A percentile compares a stretch with the other conserved stretches of the same genome.
Evolutionary conservation across 1,284 basidiomycete species (phyloP).

Genomic region (Anthracocystis walkeri): DNA sequence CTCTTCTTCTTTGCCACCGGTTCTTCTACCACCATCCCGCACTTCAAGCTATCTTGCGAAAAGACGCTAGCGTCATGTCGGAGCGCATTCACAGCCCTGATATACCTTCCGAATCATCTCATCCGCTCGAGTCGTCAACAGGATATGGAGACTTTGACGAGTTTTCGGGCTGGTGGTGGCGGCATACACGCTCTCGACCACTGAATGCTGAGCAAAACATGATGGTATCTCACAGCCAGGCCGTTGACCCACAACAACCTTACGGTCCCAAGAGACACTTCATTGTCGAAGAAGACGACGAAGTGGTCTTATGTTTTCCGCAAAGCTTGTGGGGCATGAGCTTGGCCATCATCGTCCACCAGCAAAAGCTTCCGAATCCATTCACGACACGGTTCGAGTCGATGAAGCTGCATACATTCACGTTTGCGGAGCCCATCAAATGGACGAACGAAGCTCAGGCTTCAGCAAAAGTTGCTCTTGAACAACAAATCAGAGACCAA

Average conservation of each 20-base stretch:
- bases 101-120: background rate
- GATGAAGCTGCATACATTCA: constrained; percentile 2
- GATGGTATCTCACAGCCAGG: background rate
- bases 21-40: background rate
- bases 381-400: background rate
- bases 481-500: background rate
- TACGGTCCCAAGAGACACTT: too few species aligned
- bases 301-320: background rate
- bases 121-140: background rate
- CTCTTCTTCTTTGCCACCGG: too few species aligned
- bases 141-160: background rate
- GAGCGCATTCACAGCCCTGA: background rate
- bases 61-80: background rate
- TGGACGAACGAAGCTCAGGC: background rate
- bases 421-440: background rate
- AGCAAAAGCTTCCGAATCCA: background rate
- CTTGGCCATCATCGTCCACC: background rate
- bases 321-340: background rate
- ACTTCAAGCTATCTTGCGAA: too few species aligned
- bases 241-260: too few species aligned
- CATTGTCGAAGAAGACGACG: background rate
- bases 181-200: background rate
- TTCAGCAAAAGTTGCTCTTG: background rate
- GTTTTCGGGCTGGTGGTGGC: background rate
- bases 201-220: background rate